phyloP scores from a whole-genome alignment of 495 filamentous ascomycete genomes.

The Xylaria intraflava region DNA sequence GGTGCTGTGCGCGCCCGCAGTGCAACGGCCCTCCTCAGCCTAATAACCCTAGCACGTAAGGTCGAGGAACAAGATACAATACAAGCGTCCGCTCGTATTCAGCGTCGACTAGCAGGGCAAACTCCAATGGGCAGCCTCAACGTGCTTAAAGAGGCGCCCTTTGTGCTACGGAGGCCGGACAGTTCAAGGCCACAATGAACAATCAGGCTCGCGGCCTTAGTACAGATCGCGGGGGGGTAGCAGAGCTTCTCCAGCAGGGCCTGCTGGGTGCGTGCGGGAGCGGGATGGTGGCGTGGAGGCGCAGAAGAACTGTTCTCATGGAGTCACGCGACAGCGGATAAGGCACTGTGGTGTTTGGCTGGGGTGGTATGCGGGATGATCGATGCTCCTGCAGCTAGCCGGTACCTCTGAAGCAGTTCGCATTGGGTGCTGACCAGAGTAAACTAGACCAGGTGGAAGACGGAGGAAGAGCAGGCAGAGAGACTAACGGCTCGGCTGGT shows the following conservation, averaged over 20 bases:
- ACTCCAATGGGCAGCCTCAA: constrained; percentile 42
- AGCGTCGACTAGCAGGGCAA: constrained; percentile 21
- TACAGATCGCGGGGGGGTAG: constrained; percentile 31
- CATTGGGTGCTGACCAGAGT: constrained; percentile 28
- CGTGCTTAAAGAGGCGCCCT: constrained; percentile 35
- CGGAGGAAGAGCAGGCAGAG: constrained; percentile 16
- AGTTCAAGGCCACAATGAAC: constrained; percentile 20
- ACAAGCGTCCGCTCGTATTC: constrained; percentile 29
- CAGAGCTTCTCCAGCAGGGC: constrained; percentile 16
- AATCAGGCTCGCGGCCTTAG: constrained; percentile 24
- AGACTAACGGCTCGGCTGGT: constrained; percentile 26
- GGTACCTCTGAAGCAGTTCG: constrained; percentile 31
- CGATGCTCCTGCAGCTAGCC: constrained; percentile 32
- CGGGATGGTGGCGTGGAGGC: constrained; percentile 27
- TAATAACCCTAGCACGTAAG: constrained; percentile 21
- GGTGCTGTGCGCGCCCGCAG: constrained; percentile 30
- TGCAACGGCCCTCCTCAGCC: constrained; percentile 27
- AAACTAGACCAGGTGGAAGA: constrained; percentile 15
- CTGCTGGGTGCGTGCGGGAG: constrained; percentile 16
- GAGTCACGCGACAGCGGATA: constrained; percentile 44
- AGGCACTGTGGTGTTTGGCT: constrained; percentile 35
- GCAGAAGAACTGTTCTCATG: constrained; percentile 26
- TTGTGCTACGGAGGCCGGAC: constrained; percentile 36
- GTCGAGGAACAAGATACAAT: constrained; percentile 6
- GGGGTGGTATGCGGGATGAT: constrained; percentile 32